Evolutionary conservation across 73 alveolate genomes (phyloP).

Genomic region (Paramecium sonneborni): DNA sequence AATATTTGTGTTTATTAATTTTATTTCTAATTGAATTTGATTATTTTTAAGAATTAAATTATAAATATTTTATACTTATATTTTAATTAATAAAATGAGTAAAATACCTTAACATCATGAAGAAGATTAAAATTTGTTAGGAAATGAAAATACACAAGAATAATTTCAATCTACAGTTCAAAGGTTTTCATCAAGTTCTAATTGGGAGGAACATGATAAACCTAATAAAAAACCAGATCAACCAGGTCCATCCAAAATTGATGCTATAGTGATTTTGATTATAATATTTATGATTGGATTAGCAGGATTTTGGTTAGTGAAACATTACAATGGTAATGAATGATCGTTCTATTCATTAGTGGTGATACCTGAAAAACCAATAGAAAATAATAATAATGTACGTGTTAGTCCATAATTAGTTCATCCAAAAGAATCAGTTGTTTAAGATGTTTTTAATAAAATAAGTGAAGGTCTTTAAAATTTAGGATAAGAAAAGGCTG

Average conservation of each 20-base stretch:
- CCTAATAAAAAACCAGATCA: background rate
- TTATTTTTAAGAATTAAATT: background rate
- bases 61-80: background rate
- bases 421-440: background rate
- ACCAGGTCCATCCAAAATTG: constrained; percentile 33
- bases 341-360: background rate
- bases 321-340: constrained; percentile 45
- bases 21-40: background rate
- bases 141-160: background rate
- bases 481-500: background rate
- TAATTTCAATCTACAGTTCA: background rate
- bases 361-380: background rate
- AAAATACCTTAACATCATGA: background rate
- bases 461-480: constrained; percentile 9
- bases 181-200: background rate
- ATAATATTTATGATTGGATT: constrained; percentile 7
- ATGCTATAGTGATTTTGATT: constrained; percentile 22
- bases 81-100: background rate
- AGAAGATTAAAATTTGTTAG: background rate
- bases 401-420: background rate
- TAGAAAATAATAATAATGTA: background rate
- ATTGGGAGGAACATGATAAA: constrained; percentile 19
- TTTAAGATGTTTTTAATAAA: constrained; percentile 28
- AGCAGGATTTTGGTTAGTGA: constrained; percentile 33
- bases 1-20: too few species aligned